Conservation (phyloP, 1,284 basidiomycete genomes). For the Cutaneotrichosporon cyanovorans region DNA sequence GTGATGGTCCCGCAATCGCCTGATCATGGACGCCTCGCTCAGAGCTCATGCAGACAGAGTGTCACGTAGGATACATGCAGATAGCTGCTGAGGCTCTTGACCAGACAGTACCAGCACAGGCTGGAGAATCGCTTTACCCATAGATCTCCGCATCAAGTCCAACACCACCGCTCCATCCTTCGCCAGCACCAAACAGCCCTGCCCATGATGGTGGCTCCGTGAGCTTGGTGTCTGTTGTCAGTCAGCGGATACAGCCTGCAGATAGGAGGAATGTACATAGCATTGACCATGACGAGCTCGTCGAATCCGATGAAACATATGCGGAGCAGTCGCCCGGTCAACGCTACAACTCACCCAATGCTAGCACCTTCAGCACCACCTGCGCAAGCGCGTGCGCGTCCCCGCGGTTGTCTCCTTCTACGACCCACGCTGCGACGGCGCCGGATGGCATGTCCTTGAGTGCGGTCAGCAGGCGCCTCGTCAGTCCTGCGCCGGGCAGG, state of each 20-base stretch:
- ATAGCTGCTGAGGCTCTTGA: too few relatives aligned
- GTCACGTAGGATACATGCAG: too few relatives aligned
- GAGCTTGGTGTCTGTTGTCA: constrained; percentile 18
- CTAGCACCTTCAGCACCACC: constrained; percentile 30
- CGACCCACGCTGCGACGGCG: constrained; percentile 51
- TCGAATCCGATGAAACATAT: too few relatives aligned
- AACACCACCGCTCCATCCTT: constrained; percentile 41
- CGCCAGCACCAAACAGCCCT: constrained; percentile 36
- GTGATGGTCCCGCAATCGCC: too few relatives aligned
- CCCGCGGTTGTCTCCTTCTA: constrained; percentile 68
- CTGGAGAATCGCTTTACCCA: constrained; percentile 36
- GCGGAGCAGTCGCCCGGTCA: too few relatives aligned
- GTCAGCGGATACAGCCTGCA: too few relatives aligned
- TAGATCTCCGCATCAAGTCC: constrained; percentile 39
- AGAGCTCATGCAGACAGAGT: too few relatives aligned
- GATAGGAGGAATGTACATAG: too few relatives aligned
- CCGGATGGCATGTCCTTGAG: constrained; percentile 28
- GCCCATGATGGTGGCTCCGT: constrained; percentile 35
- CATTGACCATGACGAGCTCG: too few relatives aligned
- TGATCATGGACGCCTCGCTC: too few relatives aligned
- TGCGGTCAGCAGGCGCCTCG: constrained; percentile 57
- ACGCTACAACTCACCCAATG: neutral
- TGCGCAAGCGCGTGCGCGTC: constrained; percentile 58
- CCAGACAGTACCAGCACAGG: too few relatives aligned
- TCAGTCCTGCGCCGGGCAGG: constrained; percentile 65